These are phyloP conservation scores for Candida sphagnicola DNA, from an alignment of 805 yeast genomes.

Conservation along the genomic window DNA sequence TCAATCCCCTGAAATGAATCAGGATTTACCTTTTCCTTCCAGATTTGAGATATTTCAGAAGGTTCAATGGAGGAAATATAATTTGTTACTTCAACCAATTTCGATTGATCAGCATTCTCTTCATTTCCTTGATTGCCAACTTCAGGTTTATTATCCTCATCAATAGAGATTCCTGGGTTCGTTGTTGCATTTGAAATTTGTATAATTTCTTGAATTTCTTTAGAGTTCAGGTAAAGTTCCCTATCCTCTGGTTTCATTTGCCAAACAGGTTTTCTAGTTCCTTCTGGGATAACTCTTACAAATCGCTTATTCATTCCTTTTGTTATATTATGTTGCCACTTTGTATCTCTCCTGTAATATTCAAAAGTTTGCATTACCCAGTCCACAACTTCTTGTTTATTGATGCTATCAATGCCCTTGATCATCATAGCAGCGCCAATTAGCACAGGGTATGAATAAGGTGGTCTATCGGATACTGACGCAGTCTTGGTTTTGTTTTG, in stretches of 20 bases:
- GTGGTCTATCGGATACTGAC: neutral
- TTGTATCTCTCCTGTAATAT: neutral
- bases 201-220: neutral
- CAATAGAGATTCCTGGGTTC: neutral
- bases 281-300: neutral
- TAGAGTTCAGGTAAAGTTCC: neutral
- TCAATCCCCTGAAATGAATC: neutral
- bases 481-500: neutral
- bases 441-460: neutral
- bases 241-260: neutral
- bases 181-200: neutral
- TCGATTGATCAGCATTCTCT: too few species aligned
- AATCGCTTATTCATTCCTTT: constrained; percentile 1
- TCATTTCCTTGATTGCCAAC: too few species aligned
- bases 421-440: constrained; percentile 1
- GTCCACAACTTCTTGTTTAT: neutral
- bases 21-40: neutral
- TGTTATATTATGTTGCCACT: constrained; percentile 1
- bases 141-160: neutral
- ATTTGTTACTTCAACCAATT: too few species aligned
- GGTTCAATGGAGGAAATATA: neutral
- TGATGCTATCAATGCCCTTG: neutral
- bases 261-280: neutral
- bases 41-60: neutral
- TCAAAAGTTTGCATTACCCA: neutral